Percentiles rank a stretch among this genome's conserved stretches.
These are phyloP conservation scores for Dimargaris cristalligena DNA, from an alignment of 192 early-diverging fungal species.

Conservation along the genomic window DNA sequence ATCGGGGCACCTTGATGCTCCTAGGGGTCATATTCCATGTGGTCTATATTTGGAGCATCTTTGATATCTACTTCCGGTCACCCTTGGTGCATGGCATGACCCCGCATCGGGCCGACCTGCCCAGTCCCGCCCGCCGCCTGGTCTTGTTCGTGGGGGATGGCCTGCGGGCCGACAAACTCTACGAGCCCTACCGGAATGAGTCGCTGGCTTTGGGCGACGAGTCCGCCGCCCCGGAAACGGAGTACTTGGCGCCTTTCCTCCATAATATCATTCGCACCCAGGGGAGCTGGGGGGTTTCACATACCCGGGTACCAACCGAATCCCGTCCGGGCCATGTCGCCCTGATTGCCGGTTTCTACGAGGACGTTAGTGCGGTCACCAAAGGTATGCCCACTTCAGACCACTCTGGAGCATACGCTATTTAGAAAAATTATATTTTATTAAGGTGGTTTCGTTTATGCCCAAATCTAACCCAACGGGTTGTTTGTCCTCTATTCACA, in stretches of 20 bases:
- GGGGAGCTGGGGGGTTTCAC: conserved; percentile 67
- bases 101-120: conserved; percentile 47
- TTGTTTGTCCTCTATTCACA: too few species aligned
- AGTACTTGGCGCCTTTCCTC: conserved; percentile 32
- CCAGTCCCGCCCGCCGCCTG: conserved; percentile 69
- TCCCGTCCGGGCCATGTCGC: conserved; percentile 94
- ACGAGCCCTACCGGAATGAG: conserved; percentile 48
- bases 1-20: conserved; percentile 39
- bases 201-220: conserved; percentile 10
- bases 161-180: conserved; percentile 82
- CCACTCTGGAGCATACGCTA: too few species aligned
- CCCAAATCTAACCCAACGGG: too few species aligned
- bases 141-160: conserved; percentile 87
- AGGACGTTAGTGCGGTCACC: conserved; percentile 94
- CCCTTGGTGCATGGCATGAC: conserved; percentile 96
- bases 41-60: conserved; percentile 78
- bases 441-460: too few species aligned
- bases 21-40: conserved; percentile 83
- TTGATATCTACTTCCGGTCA: conserved; percentile 98
- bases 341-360: conserved; percentile 93
- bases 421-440: too few species aligned
- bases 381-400: too few species aligned
- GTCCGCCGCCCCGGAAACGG: conserved; percentile 4
- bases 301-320: conserved; percentile 91
- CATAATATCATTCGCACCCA: conserved; percentile 36